Evolutionary conservation across 345 rosid genomes (phyloP), one percentile per base, ranked within the genome.

Genomic region (Punica granatum): DNA sequence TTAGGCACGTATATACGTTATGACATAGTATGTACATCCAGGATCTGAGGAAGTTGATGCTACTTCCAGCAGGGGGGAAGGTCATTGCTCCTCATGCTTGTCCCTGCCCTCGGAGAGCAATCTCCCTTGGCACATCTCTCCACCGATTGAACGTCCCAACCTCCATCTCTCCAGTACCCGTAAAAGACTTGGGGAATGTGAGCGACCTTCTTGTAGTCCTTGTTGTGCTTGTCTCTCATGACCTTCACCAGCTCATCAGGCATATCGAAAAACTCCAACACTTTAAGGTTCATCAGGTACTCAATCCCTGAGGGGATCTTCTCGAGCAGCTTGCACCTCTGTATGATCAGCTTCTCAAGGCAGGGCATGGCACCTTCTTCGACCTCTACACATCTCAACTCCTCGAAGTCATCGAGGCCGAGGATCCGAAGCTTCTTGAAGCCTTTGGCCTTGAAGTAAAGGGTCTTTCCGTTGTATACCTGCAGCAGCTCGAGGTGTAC

Each of bases 401-500:
- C 74, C 32, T 76, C 79, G 15, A 77, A 77, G 46, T 74, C 43
- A 41, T 74, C 83, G 0, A 80, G 72, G 6, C 83, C 78, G 19
- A 80, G 16, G 7, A 69, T 43, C 74, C 67, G 69, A 1, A 80
- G 83, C 65, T 74, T 77, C 73, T 42, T 32, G 56, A 80, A 80
- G 1, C 79, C 81, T 18, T 63, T 72, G 4, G 72, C 63, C 59
- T 48, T 59, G 37, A 80, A 80, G 48, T 44, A 16, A 60, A 80
- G 42, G 12, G 67, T 54, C 8, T 67, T 60, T 46, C 83, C 76
- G 23, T 64, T 35, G 41, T 67, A 74, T 33, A 72, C 78, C 36
- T 74, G 70, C 7, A 70, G 75, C 34, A 80, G 44, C 64, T 77
- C 83, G 0, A 80, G 81, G 64, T 77, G 81, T 18, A 75, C 69